phyloP scores from a whole-genome alignment of 208 protist species.

The Acanthamoeba royreba region DNA sequence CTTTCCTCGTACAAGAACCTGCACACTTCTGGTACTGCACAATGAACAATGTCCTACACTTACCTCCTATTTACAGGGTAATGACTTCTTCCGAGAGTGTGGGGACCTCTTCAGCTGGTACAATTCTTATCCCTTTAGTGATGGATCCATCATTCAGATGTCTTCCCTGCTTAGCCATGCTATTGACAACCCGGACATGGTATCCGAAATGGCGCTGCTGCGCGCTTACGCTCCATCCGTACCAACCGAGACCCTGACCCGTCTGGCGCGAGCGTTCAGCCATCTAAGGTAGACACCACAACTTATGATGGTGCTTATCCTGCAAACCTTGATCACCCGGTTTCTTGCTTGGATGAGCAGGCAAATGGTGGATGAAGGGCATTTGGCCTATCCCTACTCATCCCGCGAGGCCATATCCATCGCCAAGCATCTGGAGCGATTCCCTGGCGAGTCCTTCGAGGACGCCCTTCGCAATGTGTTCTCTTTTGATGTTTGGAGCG shows the following conservation, averaged over 20 bases:
- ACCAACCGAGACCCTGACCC: neutral
- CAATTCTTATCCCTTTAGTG: neutral
- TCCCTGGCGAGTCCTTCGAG: conserved; percentile 80
- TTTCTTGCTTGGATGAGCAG: no score
- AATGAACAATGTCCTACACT: no score
- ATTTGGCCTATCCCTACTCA: conserved; percentile 21
- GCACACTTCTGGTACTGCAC: no score
- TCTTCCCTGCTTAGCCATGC: conserved; percentile 71
- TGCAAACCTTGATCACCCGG: no score
- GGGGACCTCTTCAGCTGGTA: conserved; percentile 86
- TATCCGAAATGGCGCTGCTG: conserved; percentile 81
- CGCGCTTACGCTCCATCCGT: conserved; percentile 53
- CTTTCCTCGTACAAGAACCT: neutral
- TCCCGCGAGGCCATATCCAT: conserved; percentile 89
- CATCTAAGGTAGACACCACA: no score
- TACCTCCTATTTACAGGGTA: no score
- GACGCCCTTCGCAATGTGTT: conserved; percentile 28
- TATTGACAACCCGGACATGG: conserved; percentile 86
- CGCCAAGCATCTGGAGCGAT: conserved; percentile 87
- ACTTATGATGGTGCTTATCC: no score
- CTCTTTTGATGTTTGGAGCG: conserved; percentile 8
- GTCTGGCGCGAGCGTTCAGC: neutral
- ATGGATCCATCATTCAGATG: neutral
- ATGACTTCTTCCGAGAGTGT: conserved; percentile 90
- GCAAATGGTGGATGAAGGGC: neutral